Conservation (phyloP, 768 basidiomycete genomes). For the Lactarius hatsudake region DNA sequence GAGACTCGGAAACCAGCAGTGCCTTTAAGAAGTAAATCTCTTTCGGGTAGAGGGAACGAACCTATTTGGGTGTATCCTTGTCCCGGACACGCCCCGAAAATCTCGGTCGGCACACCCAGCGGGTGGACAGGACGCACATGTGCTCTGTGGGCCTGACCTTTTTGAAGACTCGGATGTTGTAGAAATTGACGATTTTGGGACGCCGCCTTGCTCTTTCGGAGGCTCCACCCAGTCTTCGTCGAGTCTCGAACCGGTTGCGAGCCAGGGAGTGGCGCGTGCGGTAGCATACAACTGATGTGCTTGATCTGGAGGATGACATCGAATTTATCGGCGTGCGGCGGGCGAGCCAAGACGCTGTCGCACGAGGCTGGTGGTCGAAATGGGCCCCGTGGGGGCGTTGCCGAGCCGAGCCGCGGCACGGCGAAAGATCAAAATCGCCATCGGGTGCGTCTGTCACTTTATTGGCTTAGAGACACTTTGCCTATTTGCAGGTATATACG, state of each 20-base stretch:
- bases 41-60: conserved; percentile 7
- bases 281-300: conserved; percentile 16
- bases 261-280: conserved; percentile 7
- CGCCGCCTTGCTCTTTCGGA: conserved; percentile 20
- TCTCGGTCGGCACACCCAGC: conserved; percentile 5
- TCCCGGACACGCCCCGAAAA: conserved; percentile 20
- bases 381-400: conserved; percentile 42
- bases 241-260: conserved; percentile 21
- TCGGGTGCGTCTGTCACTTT: conserved; percentile 19
- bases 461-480: conserved; percentile 18
- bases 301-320: conserved; percentile 26
- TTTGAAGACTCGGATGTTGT: conserved; percentile 26
- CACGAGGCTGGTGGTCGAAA: conserved; percentile 50
- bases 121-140: background rate
- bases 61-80: conserved; percentile 3
- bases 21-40: conserved; percentile 18
- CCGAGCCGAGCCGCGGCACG: background rate
- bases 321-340: conserved; percentile 34
- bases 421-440: conserved; percentile 9
- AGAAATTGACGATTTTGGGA: conserved; percentile 1
- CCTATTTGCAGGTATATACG: conserved; percentile 33
- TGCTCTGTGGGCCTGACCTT: conserved; percentile 5
- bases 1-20: conserved; percentile 24
- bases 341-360: conserved; percentile 36
- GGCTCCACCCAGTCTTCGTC: conserved; percentile 25